phyloP scores from a whole-genome alignment of 331 rosid genomes.

The Dryas integrifolia region DNA sequence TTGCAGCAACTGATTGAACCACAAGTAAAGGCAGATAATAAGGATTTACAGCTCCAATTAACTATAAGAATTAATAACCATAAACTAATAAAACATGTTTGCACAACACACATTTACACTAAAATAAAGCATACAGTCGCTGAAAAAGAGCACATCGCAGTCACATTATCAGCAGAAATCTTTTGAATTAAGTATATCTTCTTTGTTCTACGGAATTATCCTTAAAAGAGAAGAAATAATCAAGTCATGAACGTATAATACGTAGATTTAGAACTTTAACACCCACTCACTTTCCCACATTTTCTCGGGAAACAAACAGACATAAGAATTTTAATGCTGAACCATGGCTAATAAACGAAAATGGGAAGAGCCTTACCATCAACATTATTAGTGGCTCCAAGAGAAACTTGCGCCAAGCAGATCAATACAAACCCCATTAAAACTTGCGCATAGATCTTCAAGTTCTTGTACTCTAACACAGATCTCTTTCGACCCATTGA shows the following conservation, averaged over 20 bases:
- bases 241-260: not conserved
- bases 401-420: constrained; percentile 47
- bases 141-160: not conserved
- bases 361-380: constrained; percentile 56
- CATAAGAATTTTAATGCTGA: constrained; percentile 24
- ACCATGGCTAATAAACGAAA: constrained; percentile 2
- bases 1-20: constrained; percentile 66
- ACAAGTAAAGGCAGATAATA: constrained; percentile 10
- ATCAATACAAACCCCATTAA: constrained; percentile 48
- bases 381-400: constrained; percentile 59
- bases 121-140: not conserved
- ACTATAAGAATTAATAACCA: not conserved
- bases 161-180: not conserved
- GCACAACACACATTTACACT: not conserved
- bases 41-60: constrained; percentile 7
- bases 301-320: no score
- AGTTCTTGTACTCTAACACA: constrained; percentile 34
- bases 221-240: no score
- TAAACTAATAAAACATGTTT: not conserved
- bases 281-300: constrained; percentile 9
- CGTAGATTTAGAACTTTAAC: constrained; percentile 16
- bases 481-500: constrained; percentile 67
- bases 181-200: no score
- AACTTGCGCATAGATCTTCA: constrained; percentile 45
- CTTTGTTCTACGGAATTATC: no score